Evolutionary conservation across 805 yeast species (phyloP).

Genomic region (Saturnispora quitensis): DNA sequence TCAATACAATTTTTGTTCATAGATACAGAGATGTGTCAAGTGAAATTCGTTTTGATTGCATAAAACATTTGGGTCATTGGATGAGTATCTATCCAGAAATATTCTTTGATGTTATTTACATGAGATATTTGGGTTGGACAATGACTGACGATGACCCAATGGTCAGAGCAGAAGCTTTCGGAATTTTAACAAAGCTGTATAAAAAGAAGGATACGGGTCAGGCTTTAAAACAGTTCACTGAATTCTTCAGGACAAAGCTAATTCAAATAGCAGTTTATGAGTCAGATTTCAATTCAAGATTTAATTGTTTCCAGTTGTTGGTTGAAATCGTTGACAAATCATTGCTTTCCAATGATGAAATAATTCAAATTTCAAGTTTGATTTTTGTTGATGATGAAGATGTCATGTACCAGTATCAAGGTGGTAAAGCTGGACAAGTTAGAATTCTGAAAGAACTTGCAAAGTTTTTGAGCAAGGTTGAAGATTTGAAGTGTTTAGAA

Average conservation of each 20-base stretch:
- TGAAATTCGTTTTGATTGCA: slow-evolving; percentile 60
- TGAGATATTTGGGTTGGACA: slow-evolving; percentile 78
- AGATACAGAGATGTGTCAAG: slow-evolving; percentile 77
- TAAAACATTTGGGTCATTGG: slow-evolving; percentile 58
- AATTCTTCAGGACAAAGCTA: slow-evolving; percentile 57
- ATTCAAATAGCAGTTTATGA: slow-evolving; percentile 54
- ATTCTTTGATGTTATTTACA: slow-evolving; percentile 59
- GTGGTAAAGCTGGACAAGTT: slow-evolving; percentile 16
- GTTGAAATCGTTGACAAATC: slow-evolving; percentile 51
- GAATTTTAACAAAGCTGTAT: slow-evolving; percentile 42
- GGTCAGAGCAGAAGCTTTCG: slow-evolving; percentile 60
- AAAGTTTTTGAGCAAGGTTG: slow-evolving; percentile 41
- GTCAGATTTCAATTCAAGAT: slow-evolving; percentile 45
- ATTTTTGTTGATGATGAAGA: slow-evolving; percentile 26
- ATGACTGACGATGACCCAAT: slow-evolving; percentile 56
- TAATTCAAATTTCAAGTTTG: slow-evolving; percentile 34
- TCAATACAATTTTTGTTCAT: slow-evolving; percentile 58
- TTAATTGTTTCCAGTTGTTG: slow-evolving; percentile 42
- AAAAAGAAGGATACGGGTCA: slow-evolving; percentile 37
- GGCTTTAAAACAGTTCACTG: slow-evolving; percentile 71
- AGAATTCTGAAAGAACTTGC: slow-evolving; percentile 41
- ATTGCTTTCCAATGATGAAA: slow-evolving; percentile 52
- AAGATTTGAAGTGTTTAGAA: slow-evolving; percentile 31
- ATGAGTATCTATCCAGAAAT: slow-evolving; percentile 60
- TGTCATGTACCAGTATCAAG: slow-evolving; percentile 16